Percentiles rank a stretch among this genome's conserved stretches.
Evolutionary conservation across 2,329 filamentous ascomycete species (phyloP).

Genomic region (Penicillium sp.): DNA sequence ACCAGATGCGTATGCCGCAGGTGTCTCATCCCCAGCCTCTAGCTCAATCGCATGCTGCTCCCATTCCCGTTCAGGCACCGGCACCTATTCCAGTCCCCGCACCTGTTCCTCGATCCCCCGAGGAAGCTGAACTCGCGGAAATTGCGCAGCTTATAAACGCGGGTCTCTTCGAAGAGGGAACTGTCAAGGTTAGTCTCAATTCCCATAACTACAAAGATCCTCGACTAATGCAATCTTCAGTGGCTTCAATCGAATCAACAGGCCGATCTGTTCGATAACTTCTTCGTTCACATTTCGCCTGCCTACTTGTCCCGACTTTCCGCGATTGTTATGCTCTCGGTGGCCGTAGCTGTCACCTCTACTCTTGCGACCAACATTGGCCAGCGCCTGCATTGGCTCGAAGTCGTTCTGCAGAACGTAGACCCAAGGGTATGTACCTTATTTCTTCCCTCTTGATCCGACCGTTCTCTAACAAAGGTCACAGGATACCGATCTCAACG

Average conservation of each 20-base stretch:
- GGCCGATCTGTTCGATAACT: slow-evolving; percentile 61
- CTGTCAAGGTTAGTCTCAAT: slow-evolving; percentile 42
- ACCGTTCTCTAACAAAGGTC: slow-evolving; percentile 1
- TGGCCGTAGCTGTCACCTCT: slow-evolving; percentile 63
- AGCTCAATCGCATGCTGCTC: slow-evolving; percentile 5
- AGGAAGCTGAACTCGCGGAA: slow-evolving; percentile 45
- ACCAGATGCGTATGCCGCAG: slow-evolving; percentile 20
- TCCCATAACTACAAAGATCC: background rate
- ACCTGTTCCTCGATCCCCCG: slow-evolving; percentile 26
- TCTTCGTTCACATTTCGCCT: slow-evolving; percentile 61
- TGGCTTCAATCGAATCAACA: slow-evolving; percentile 66
- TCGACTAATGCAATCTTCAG: slow-evolving; percentile 34
- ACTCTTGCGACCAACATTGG: slow-evolving; percentile 55
- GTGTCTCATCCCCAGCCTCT: slow-evolving; percentile 13
- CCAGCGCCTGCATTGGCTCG: slow-evolving; percentile 62
- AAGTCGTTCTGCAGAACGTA: slow-evolving; percentile 56
- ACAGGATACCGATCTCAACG: slow-evolving; percentile 56
- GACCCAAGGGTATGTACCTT: slow-evolving; percentile 54
- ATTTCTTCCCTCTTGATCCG: background rate
- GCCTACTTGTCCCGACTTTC: slow-evolving; percentile 58
- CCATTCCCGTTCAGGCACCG: background rate
- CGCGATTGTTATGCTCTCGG: slow-evolving; percentile 61
- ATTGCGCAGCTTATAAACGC: slow-evolving; percentile 44
- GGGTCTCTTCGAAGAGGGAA: slow-evolving; percentile 47
- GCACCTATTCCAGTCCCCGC: slow-evolving; percentile 13